phyloP scores from a whole-genome alignment of 2,329 filamentous ascomycete species.

The Ceratocystis papillata region DNA sequence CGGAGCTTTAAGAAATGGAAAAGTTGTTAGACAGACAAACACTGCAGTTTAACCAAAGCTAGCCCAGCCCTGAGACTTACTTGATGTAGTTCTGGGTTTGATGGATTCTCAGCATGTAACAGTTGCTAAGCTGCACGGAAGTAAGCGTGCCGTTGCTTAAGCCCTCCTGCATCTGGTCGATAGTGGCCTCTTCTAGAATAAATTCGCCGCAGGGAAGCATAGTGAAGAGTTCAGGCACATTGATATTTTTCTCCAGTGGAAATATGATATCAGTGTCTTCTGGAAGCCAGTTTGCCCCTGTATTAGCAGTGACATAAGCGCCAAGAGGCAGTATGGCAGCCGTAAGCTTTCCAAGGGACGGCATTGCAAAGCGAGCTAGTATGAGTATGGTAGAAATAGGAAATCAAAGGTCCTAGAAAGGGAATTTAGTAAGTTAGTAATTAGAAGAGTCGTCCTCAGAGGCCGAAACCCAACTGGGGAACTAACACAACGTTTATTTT shows the following conservation, averaged over 20 bases:
- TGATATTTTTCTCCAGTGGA: conserved; percentile 33
- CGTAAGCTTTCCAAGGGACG: background rate
- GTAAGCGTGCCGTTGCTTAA: conserved; percentile 47
- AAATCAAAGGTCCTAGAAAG: no score
- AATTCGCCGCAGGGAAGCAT: conserved; percentile 53
- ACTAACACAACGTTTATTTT: no score
- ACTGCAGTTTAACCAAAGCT: background rate
- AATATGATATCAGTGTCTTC: conserved; percentile 27
- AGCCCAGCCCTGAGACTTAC: conserved; percentile 32
- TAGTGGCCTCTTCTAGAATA: conserved; percentile 57
- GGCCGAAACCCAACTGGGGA: no score
- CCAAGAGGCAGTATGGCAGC: background rate
- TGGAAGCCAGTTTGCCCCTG: conserved; percentile 4
- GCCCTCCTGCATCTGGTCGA: conserved; percentile 53
- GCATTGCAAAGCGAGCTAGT: background rate
- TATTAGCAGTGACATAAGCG: background rate
- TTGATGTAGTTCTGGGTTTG: conserved; percentile 57
- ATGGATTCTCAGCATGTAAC: conserved; percentile 49
- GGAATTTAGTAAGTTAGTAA: no score
- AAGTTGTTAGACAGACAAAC: background rate
- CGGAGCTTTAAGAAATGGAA: conserved; percentile 33
- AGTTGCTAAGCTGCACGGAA: conserved; percentile 47
- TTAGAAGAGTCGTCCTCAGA: no score
- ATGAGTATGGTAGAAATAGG: no score
- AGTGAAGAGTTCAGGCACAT: conserved; percentile 41